Percentiles rank a stretch among this genome's conserved stretches.
Conservation (phyloP, 306 rosid species). For the Lotus japonicus region DNA sequence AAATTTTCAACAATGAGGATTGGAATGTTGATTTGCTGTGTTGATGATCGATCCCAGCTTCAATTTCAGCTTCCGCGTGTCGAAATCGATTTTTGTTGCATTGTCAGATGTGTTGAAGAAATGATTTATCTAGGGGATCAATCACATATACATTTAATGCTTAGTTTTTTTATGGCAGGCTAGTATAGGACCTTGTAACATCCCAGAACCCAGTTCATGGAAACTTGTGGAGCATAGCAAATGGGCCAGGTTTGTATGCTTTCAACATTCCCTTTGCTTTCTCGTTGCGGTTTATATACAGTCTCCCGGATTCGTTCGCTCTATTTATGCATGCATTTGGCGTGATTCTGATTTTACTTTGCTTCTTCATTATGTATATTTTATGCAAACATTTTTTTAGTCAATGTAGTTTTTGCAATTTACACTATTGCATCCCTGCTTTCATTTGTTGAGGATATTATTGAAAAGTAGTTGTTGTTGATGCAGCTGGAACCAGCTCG, state of each 20-base stretch:
- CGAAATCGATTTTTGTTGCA: background rate
- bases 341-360: background rate
- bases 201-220: slow-evolving; percentile 80
- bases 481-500: slow-evolving; percentile 93
- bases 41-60: background rate
- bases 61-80: background rate
- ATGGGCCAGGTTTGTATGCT: slow-evolving; percentile 79
- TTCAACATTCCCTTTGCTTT: background rate
- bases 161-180: slow-evolving; percentile 48
- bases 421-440: background rate
- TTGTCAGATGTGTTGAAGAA: background rate
- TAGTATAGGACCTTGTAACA: slow-evolving; percentile 64
- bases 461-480: slow-evolving; percentile 17
- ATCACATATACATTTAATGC: background rate
- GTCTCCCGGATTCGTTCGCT: background rate
- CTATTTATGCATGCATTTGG: background rate
- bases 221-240: slow-evolving; percentile 81
- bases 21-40: background rate
- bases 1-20: background rate
- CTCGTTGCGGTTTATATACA: background rate
- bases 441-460: slow-evolving; percentile 6
- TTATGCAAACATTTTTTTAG: background rate
- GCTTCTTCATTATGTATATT: background rate
- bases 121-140: background rate
- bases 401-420: background rate